Conservation (phyloP, 2,329 filamentous ascomycete genomes). For the Cladosporium sp. region DNA sequence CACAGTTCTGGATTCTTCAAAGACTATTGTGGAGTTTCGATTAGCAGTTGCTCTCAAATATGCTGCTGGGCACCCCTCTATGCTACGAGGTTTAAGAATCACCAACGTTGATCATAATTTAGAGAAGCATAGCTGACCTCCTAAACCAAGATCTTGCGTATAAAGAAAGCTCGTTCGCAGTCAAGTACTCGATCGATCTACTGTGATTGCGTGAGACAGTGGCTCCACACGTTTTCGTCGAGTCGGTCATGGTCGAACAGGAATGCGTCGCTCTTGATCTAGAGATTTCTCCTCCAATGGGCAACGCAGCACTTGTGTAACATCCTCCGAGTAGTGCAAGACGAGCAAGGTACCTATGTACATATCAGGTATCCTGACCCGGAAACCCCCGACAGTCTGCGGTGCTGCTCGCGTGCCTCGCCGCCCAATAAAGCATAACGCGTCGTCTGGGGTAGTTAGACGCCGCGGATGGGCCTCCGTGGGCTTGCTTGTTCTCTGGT, state of each 20-base stretch:
- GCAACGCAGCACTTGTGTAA: not conserved
- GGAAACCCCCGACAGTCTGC: not conserved
- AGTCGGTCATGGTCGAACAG: not conserved
- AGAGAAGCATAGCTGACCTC: not conserved
- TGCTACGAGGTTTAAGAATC: not conserved
- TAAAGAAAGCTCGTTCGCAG: not conserved
- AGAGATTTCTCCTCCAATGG: not conserved
- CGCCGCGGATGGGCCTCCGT: not conserved
- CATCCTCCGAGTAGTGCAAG: not conserved
- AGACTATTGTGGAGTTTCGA: not conserved
- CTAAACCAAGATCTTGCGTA: not conserved
- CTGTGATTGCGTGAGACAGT: not conserved
- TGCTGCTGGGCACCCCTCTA: not conserved
- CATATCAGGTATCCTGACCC: not conserved
- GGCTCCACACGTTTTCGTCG: not conserved
- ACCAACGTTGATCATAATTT: not conserved
- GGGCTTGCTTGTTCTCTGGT: not conserved
- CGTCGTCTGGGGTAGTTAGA: not conserved
- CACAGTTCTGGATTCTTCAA: not conserved
- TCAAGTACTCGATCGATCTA: not conserved
- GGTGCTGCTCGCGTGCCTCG: constrained; percentile 14
- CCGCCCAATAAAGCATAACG: constrained; percentile 6
- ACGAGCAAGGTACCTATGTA: not conserved
- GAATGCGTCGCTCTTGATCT: not conserved
- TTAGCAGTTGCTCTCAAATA: not conserved